Base-by-base conservation (phyloP, 129 eudicot species). In the Artemisia tridentata region DNA sequence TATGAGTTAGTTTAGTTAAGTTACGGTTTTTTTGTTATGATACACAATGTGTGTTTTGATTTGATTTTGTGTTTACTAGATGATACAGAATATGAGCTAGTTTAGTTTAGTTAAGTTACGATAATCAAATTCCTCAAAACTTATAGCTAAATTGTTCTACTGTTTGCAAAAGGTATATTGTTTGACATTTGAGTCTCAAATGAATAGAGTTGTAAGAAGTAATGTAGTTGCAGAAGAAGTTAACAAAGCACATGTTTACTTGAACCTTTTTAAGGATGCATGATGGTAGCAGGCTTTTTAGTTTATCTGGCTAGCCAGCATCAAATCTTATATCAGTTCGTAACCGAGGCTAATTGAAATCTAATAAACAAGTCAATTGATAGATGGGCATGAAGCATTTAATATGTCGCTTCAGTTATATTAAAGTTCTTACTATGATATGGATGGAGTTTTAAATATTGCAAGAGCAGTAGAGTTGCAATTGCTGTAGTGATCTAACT, bases 401-500 rank as follows among this genome's bases (percentile, higher is more conserved):
- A 55, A 23, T 18, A 18, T 54, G 61, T 55, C 46, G 54, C 21
- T 20, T 21, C 54, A 76, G 63, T 53, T 67, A 43, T 52, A 12
- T 34, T 29, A 46, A 61, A 65, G 1, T 50, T 11, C 71, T 45
- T 64, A 71, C 15, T 27, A 38, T 11, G 9, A 49, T 68, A 50
- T 17, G 45, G 59, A 49, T 34, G 11, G 54, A 74, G 43, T 65
- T 27, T 1, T 56, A 18, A 62, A 3, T 19, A 75, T 60, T 34
- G 57, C 41, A 63, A 43, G 18, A 69, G 65, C 14, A n/a, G 21
- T 74, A 34, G 60, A 49, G 34, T 16, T 63, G 53, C 46, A 14
- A 69, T 53, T 69, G 55, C 29, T 61, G 34, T 77, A 11, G 59
- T 57, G 65, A 75, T 56, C 38, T 48, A 71, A 66, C 8, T 23